phyloP scores from a whole-genome alignment of 2,329 filamentous ascomycete species.

The Ascochyta koolunga region DNA sequence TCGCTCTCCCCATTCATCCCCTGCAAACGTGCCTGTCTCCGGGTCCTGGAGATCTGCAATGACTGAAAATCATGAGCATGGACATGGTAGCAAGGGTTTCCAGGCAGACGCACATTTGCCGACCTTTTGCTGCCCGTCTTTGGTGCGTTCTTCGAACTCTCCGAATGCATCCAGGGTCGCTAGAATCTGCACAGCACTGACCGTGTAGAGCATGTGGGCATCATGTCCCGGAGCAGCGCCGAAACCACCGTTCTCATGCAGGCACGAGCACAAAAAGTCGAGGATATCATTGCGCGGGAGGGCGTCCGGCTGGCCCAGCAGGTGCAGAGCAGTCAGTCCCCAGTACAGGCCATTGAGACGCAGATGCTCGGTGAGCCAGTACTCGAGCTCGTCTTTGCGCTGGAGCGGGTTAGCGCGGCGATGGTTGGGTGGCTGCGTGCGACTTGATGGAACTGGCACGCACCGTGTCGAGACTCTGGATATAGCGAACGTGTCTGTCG shows the following conservation, averaged over 20 bases:
- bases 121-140: conserved; percentile 72
- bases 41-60: conserved; percentile 82
- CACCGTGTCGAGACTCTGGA: conserved; percentile 88
- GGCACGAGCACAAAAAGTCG: conserved; percentile 93
- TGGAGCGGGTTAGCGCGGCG: conserved; percentile 54
- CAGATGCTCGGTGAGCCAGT: conserved; percentile 96
- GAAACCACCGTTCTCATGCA: conserved; percentile 87
- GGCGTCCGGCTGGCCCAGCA: conserved; percentile 80
- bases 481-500: conserved; percentile 84
- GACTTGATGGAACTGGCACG: conserved; percentile 45
- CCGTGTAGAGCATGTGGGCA: conserved; percentile 93
- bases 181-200: conserved; percentile 92
- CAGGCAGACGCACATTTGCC: conserved; percentile 71
- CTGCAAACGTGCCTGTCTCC: conserved; percentile 84
- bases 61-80: conserved; percentile 56
- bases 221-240: conserved; percentile 94
- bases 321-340: conserved; percentile 87
- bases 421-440: conserved; percentile 22
- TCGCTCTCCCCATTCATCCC: conserved; percentile 95
- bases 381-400: conserved; percentile 93
- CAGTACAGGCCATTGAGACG: conserved; percentile 96
- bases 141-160: conserved; percentile 74
- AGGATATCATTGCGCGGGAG: conserved; percentile 82
- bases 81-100: conserved; percentile 5
- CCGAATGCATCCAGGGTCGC: conserved; percentile 84